Conservation (phyloP, 139 green algal genomes). For the Tetradesmus lagerheimii region DNA sequence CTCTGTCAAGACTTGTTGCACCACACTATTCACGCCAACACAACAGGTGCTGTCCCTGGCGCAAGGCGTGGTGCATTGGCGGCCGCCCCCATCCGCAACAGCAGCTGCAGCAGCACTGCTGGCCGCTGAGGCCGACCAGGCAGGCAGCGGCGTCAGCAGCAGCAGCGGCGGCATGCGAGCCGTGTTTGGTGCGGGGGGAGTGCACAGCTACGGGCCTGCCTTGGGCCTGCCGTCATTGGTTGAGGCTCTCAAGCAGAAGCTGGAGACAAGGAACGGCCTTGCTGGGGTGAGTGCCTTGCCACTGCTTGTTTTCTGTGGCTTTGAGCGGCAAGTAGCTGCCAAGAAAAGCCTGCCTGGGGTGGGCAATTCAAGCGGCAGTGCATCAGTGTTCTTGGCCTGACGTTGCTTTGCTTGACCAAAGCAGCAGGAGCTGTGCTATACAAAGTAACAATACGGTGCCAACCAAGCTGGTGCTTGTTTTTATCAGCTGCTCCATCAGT, state of each 20-base stretch:
- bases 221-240: slow-evolving; percentile 84
- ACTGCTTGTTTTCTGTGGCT: too few relatives aligned
- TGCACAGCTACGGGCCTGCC: slow-evolving; percentile 78
- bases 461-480: too few relatives aligned
- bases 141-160: not conserved
- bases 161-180: not conserved
- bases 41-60: slow-evolving; percentile 22
- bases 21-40: too few relatives aligned
- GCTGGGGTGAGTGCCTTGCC: slow-evolving; percentile 53
- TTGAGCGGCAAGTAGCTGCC: too few relatives aligned
- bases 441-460: too few relatives aligned
- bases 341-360: too few relatives aligned
- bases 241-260: slow-evolving; percentile 80
- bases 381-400: too few relatives aligned
- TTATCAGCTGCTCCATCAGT: too few relatives aligned
- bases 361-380: too few relatives aligned
- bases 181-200: not conserved
- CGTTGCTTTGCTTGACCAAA: too few relatives aligned
- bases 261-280: slow-evolving; percentile 81
- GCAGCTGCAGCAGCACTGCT: not conserved
- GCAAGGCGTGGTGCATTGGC: slow-evolving; percentile 88
- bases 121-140: not conserved
- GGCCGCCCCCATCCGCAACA: slow-evolving; percentile 69
- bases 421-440: too few relatives aligned
- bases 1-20: too few relatives aligned